Evolutionary conservation across 257 asterid genomes (phyloP).

Genomic region (Primulina tabacum): DNA sequence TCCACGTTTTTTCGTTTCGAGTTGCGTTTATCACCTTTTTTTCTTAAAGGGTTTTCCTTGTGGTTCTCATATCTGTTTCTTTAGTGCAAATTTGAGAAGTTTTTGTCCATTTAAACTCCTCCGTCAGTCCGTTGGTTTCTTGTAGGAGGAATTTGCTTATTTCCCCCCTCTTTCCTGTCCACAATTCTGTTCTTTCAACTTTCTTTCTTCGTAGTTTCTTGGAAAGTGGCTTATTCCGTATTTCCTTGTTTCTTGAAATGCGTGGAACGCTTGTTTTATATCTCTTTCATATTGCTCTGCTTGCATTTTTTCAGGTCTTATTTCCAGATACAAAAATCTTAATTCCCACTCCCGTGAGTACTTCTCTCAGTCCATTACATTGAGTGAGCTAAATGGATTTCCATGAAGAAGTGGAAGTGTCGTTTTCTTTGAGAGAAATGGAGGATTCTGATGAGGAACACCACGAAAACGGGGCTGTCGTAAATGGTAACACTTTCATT

Average conservation of each 20-base stretch:
- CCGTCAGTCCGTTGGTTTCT: conserved; percentile 1
- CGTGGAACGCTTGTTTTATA: conserved; percentile 11
- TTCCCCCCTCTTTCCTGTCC: conserved; percentile 1
- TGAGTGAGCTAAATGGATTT: conserved; percentile 34
- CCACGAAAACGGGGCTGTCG: conserved; percentile 32
- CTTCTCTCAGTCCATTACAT: conserved; percentile 9
- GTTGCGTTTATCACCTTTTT: neutral
- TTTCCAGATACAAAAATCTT: conserved; percentile 15
- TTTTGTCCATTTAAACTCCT: neutral
- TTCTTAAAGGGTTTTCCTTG: neutral
- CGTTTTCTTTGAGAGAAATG: conserved; percentile 37
- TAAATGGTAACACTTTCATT: conserved; percentile 33
- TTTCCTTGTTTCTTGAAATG: conserved; percentile 27
- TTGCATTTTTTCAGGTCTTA: conserved; percentile 33
- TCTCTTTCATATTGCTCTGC: conserved; percentile 25
- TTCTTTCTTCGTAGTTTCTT: neutral
- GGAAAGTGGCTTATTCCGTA: conserved; percentile 5
- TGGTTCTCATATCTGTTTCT: neutral
- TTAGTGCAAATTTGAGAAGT: neutral
- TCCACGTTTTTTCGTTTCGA: conserved; percentile 1
- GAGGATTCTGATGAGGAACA: conserved; percentile 29
- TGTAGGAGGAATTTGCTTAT: conserved; percentile 9
- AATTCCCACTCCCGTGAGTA: conserved; percentile 15
- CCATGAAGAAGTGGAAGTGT: conserved; percentile 32
- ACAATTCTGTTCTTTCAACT: neutral